Evolutionary conservation across 768 basidiomycete species (phyloP), one percentile per base, ranked within the genome.

Genomic region (Lentinula boryana): DNA sequence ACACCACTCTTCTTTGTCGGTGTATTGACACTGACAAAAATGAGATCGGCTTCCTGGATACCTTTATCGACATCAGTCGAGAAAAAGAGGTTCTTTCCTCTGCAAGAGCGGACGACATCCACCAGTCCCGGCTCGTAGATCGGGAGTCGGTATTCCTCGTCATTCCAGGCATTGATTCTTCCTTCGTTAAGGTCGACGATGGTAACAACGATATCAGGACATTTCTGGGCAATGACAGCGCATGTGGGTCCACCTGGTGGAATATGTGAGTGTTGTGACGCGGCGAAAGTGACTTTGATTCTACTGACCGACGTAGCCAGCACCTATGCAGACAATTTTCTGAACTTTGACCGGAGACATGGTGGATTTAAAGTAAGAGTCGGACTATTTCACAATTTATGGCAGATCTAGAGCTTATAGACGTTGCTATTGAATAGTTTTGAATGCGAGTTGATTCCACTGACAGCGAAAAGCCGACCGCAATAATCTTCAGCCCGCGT

Each of bases 1-100:
- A 99, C 90, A 74, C 96, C 96, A 53, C 83, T 84, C 83, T 97
- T 98, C 84, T 99, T 99, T 58, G 97, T 99, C 18, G 97, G 97
- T 8, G 97, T 98, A 78, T 98, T 98, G 68, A 98, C 96, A 60
- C 89, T 92, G 71, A 98, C 96, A 72, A 98, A 98, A 76, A 98
- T 96, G 65, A 98, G 86, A 71, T 99, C 95, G 36, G 97, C 96
- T 75, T 96, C 95, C 64, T 78, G 83, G 70, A 99, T 97, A 62
- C 81, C 94, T 72, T 88, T 87, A 74, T 97, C 93, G 64, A 98
- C 92, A 65, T 98, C 87, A 51, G 94, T 95, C 44, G 89, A 90
- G 82, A 99, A 98, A 79, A 97, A 97, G 64, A 99, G 86, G 77
- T 99, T 99, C 74, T 88, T 88, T 32, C 94, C 96, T 51, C 97